These are phyloP conservation scores for Mycogone perniciosa DNA, from an alignment of 2,329 filamentous ascomycete species.

Conservation along the genomic window DNA sequence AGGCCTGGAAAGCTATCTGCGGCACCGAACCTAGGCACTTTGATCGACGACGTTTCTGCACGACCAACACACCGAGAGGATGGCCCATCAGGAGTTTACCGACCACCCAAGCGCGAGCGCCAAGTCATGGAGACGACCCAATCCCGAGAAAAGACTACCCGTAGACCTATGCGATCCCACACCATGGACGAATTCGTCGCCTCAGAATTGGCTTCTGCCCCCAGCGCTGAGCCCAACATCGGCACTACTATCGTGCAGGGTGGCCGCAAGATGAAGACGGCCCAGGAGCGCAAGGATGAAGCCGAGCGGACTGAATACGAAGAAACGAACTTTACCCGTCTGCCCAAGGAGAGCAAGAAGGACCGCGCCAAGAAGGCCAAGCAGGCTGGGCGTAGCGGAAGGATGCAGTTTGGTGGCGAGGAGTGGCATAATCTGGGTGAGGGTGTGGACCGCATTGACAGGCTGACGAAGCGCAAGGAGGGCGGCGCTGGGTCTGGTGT, in stretches of 20 bases:
- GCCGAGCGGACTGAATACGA: slow-evolving; percentile 79
- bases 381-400: slow-evolving; percentile 40
- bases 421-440: slow-evolving; percentile 85
- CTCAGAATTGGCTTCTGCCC: slow-evolving; percentile 75
- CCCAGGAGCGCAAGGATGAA: slow-evolving; percentile 69
- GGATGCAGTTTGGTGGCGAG: slow-evolving; percentile 78
- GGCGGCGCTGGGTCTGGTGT: slow-evolving; percentile 47
- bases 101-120: slow-evolving; percentile 80
- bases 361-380: slow-evolving; percentile 61
- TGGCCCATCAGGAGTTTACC: slow-evolving; percentile 66
- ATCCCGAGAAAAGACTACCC: slow-evolving; percentile 51
- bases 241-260: slow-evolving; percentile 79
- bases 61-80: slow-evolving; percentile 24
- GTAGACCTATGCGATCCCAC: slow-evolving; percentile 64
- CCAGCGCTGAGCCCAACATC: slow-evolving; percentile 80
- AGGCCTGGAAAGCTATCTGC: slow-evolving; percentile 23
- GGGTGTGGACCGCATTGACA: slow-evolving; percentile 79
- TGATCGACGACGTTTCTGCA: slow-evolving; percentile 29
- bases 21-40: slow-evolving; percentile 26
- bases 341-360: slow-evolving; percentile 85
- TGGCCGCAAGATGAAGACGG: slow-evolving; percentile 73
- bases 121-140: slow-evolving; percentile 73
- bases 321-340: slow-evolving; percentile 82
- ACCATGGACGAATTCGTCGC: slow-evolving; percentile 89
- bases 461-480: slow-evolving; percentile 66